Base-by-base conservation (phyloP, 2,329 filamentous ascomycete species). In the Hypoxylon sp. region DNA sequence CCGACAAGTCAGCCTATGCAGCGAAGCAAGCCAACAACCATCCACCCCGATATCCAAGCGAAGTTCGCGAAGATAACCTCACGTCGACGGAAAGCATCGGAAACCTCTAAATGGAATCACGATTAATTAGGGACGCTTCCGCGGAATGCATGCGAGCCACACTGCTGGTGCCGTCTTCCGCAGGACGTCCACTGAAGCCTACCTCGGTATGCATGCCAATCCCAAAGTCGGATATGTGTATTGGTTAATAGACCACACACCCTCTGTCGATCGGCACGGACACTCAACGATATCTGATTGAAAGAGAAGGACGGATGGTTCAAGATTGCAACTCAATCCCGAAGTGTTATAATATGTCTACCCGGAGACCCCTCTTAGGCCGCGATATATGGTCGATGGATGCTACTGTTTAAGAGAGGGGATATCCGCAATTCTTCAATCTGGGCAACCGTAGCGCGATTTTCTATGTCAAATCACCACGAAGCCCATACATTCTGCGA, bases 111-210 rank as follows among this genome's bases (percentile, higher is more conserved):
- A 46, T 25, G 52, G 27, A 12, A 42, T 30, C 36, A 30, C 30
- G 36, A 20, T 55, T 25, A 51, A 58, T 55, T 36, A 40, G 51
- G 44, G 52, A 49, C 51, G 12, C 55, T 55, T 51, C 55, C 55
- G 47, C 44, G 47, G 32, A 26, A 55, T 36, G 44, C 43, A 52
- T 11, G 46, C 46, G 43, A 51, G 31, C 29, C 42, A 45, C 48
- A 26, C 29, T 26, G 30, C 43, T 40, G 36, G 38, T 56, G 46
- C 49, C 38, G 53, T 41, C 48, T 51, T 57, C 56, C 55, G 48
- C 51, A 54, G 34, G 40, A 42, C 48, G 38, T 31, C 42, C 17
- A 12, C 54, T 19, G 43, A 51, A 44, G 36, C 42, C 41, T 54
- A 40, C 30, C 36, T 29, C 35, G 20, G 29, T 51, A 51, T 54